phyloP scores from a whole-genome alignment of 768 basidiomycete genomes.

The Boletus bicolor region DNA sequence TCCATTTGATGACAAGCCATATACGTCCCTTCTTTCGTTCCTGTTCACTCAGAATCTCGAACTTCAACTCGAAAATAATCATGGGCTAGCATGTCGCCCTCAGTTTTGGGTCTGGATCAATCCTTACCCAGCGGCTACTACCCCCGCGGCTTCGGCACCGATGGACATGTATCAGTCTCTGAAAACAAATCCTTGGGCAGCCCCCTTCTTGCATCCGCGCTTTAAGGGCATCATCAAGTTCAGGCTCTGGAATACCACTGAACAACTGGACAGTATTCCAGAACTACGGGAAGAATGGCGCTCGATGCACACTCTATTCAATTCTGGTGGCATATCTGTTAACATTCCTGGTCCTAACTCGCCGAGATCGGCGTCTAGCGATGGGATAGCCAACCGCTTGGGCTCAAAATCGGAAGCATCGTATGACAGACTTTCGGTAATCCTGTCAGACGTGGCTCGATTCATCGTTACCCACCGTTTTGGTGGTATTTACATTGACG shows the following conservation, averaged over 20 bases:
- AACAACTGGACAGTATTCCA: constrained; percentile 82
- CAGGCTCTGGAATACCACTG: constrained; percentile 96
- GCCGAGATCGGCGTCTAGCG: constrained; percentile 8
- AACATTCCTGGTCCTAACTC: constrained; percentile 40
- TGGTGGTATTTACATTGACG: constrained; percentile 92
- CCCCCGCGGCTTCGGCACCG: constrained; percentile 75
- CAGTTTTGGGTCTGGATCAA: constrained; percentile 98
- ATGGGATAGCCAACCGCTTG: constrained; percentile 40
- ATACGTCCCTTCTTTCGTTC: constrained; percentile 88
- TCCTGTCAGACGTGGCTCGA: constrained; percentile 94
- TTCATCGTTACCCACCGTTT: constrained; percentile 92
- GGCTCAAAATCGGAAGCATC: constrained; percentile 55
- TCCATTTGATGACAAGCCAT: constrained; percentile 95
- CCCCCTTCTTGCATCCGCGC: constrained; percentile 84
- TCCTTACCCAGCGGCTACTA: constrained; percentile 82
- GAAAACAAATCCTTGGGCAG: constrained; percentile 82
- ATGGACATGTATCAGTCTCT: constrained; percentile 81
- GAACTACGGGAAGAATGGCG: constrained; percentile 92
- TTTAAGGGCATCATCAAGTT: constrained; percentile 89
- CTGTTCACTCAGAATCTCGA: constrained; percentile 90
- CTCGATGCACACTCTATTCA: constrained; percentile 73
- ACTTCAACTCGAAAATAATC: constrained; percentile 50
- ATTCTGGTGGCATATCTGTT: constrained; percentile 79
- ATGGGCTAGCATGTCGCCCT: constrained; percentile 61
- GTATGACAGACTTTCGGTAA: constrained; percentile 83